Percentiles rank a stretch among this genome's conserved stretches.
phyloP scores from a whole-genome alignment of 805 yeast genomes.

The Suhomyces kilbournensis region DNA sequence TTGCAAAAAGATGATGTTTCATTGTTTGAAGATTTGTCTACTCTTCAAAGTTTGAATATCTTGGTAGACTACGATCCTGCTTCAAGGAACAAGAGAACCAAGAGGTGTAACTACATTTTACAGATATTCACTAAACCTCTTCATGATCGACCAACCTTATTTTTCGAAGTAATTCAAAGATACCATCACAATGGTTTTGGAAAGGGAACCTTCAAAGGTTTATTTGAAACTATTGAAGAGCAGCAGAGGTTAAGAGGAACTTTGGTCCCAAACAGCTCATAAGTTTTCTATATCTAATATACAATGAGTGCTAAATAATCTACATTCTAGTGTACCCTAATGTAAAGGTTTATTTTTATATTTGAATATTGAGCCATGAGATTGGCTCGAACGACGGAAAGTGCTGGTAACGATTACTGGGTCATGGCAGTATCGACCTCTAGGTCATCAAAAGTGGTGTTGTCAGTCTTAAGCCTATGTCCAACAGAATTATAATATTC shows the following conservation, averaged over 20 bases:
- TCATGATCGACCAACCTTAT: conserved; percentile 76
- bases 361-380: too few relatives aligned
- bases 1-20: conserved; percentile 42
- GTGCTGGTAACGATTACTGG: neutral
- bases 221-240: conserved; percentile 77
- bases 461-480: conserved; percentile 14
- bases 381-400: neutral
- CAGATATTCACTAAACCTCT: conserved; percentile 79
- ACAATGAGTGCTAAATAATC: neutral
- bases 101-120: conserved; percentile 59
- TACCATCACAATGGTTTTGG: conserved; percentile 83
- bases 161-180: conserved; percentile 79
- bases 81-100: conserved; percentile 20
- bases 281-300: neutral
- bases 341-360: neutral
- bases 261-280: conserved; percentile 16
- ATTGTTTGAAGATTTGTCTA: conserved; percentile 52
- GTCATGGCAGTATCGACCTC: neutral
- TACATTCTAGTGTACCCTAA: neutral
- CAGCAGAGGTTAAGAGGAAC: conserved; percentile 75
- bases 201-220: conserved; percentile 80
- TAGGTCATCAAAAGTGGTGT: neutral
- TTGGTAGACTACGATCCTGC: conserved; percentile 74
- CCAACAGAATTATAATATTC: conserved; percentile 26
- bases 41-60: conserved; percentile 51